Evolutionary conservation across 2,329 filamentous ascomycete genomes (phyloP).

Genomic region (Alternaria novae-zelandiae): DNA sequence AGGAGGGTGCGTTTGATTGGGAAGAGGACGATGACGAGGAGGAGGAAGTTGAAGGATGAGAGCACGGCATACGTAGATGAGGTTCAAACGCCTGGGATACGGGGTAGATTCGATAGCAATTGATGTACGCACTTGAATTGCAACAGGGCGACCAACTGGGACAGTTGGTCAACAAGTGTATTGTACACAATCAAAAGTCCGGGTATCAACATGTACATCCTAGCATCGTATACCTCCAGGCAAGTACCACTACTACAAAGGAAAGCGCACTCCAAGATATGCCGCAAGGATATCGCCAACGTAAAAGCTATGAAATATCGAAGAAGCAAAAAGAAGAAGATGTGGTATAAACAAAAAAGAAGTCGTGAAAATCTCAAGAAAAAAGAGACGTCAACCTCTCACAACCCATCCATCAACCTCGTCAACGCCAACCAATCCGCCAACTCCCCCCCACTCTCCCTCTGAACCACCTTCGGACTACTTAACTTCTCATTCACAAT

Average conservation of each 20-base stretch:
- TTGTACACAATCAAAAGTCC: neutral
- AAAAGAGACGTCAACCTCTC: neutral
- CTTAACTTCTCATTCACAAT: neutral
- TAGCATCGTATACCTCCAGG: neutral
- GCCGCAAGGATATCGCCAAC: neutral
- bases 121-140: neutral
- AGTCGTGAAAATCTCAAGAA: neutral
- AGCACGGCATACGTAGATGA: neutral
- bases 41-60: neutral
- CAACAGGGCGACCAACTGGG: too few relatives aligned
- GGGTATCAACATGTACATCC: neutral
- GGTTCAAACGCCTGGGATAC: neutral
- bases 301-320: neutral
- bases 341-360: neutral
- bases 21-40: neutral
- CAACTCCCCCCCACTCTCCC: constrained; percentile 13
- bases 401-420: constrained; percentile 18
- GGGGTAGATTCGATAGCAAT: neutral
- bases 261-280: neutral
- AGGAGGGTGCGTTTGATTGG: neutral
- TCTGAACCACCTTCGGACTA: neutral
- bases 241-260: neutral
- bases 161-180: neutral
- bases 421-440: constrained; percentile 24
- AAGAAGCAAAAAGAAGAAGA: neutral